Evolutionary conservation across 352 stramenopile species (phyloP), one percentile per base, ranked within the genome.

Genomic region (Pythium volutum): DNA sequence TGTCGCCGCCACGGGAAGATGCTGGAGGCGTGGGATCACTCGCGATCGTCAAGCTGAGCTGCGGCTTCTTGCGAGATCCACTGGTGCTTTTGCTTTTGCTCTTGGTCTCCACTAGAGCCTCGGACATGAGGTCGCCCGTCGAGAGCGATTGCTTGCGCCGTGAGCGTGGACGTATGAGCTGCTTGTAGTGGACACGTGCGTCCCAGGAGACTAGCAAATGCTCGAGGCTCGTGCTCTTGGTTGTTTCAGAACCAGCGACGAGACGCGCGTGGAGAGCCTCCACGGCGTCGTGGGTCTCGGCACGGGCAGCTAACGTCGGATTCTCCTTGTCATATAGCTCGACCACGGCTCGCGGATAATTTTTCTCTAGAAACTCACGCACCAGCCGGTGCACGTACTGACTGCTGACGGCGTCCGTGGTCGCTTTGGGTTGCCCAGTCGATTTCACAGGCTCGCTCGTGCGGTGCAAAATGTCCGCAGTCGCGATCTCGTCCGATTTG

Each of bases 351-450:
- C 71, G 62, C 1, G 73, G 71, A 47, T 73, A 71, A 33, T 79
- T 74, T 11, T 71, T 69, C 23, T 72, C 63, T 11, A 92, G 66
- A 34, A 86, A 88, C 25, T 88, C 75, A 2, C 75, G 77, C n/a
- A 90, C 72, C n/a, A 89, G 67, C 34, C 83, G 69, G 29, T 84
- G 67, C 16, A 81, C 65, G 29, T 75, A 76, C 16, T 66, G 41
- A n/a, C 25, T 59, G 12, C 25, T 50, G 3, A 38, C 36, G 11
- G 15, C 20, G 8, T 56, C 22, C 26, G 11, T 49, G 8, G 26
- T 33, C 25, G 59, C 38, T 12, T 60, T 8, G 8, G 1, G 3
- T 8, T 2, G 31, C 31, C n/a, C 41, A 20, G 27, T 14, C 18
- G 53, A 33, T 42, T 27, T 45, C 1, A n/a, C 11, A 18, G 39